These are phyloP conservation scores for Geotrichum bryndzae DNA, from an alignment of 1,139 yeast genomes.

Conservation along the genomic window DNA sequence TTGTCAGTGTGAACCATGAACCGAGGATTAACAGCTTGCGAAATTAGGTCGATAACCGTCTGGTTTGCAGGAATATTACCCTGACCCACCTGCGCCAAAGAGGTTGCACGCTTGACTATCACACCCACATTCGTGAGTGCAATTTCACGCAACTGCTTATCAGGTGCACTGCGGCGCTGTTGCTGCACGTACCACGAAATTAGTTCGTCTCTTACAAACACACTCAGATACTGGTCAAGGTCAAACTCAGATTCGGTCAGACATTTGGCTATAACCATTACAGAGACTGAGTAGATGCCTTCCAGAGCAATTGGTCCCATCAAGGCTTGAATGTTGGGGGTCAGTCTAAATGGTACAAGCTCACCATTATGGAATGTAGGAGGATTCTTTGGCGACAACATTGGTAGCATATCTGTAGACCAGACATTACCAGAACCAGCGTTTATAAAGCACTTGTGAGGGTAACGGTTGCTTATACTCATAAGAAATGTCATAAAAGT, in stretches of 20 bases:
- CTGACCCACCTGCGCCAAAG: slow-evolving; percentile 71
- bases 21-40: slow-evolving; percentile 94
- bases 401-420: slow-evolving; percentile 94
- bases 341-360: slow-evolving; percentile 90
- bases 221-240: slow-evolving; percentile 64
- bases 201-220: slow-evolving; percentile 92
- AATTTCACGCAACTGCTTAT: slow-evolving; percentile 77
- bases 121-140: slow-evolving; percentile 84
- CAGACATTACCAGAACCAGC: slow-evolving; percentile 81
- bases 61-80: slow-evolving; percentile 84
- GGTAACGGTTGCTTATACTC: slow-evolving; percentile 90
- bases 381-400: slow-evolving; percentile 53
- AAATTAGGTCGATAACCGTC: slow-evolving; percentile 80
- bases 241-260: slow-evolving; percentile 88
- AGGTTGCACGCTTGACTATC: slow-evolving; percentile 57
- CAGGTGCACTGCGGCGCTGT: slow-evolving; percentile 57
- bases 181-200: slow-evolving; percentile 89
- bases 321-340: slow-evolving; percentile 89
- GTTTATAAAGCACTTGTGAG: slow-evolving; percentile 84
- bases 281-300: slow-evolving; percentile 80
- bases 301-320: slow-evolving; percentile 92
- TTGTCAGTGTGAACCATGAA: slow-evolving; percentile 90
- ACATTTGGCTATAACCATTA: slow-evolving; percentile 82
- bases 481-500: slow-evolving; percentile 90
- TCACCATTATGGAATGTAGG: slow-evolving; percentile 94